A percentile compares a stretch with the other conserved stretches of the same genome.
phyloP scores from a whole-genome alignment of 176 grass and related monocot species.

The Eragrostis curvula region DNA sequence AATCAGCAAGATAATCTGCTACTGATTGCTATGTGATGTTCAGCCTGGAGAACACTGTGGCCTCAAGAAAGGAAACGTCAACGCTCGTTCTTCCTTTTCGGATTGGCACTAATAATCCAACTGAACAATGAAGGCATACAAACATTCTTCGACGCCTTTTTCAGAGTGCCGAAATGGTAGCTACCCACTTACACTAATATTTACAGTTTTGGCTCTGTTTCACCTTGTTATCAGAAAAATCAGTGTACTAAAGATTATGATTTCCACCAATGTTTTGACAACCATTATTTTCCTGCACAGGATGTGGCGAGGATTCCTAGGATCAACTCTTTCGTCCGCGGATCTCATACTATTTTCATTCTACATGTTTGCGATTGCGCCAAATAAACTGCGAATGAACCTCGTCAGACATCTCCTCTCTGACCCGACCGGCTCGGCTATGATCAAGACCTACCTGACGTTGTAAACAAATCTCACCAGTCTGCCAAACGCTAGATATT shows the following conservation, averaged over 20 bases:
- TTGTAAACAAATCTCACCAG: constrained; percentile 49
- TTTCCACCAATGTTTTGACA: neutral
- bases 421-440: constrained; percentile 66
- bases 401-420: constrained; percentile 87
- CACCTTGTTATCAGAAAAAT: constrained; percentile 5
- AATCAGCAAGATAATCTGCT: neutral
- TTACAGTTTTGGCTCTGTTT: neutral
- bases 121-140: constrained; percentile 92
- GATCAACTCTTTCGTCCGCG: constrained; percentile 81
- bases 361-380: constrained; percentile 94
- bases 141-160: constrained; percentile 89
- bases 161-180: constrained; percentile 88
- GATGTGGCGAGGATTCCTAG: constrained; percentile 98
- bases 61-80: constrained; percentile 94
- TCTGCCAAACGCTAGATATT: constrained; percentile 25
- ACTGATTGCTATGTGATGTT: constrained; percentile 32
- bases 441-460: constrained; percentile 88
- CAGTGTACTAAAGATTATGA: neutral
- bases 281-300: constrained; percentile 51
- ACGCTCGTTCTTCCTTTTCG: constrained; percentile 94
- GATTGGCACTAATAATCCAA: constrained; percentile 85
- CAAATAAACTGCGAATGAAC: constrained; percentile 86
- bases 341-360: constrained; percentile 93
- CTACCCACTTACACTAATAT: too few relatives aligned
- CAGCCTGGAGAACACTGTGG: constrained; percentile 94